Conservation (phyloP, 306 rosid genomes). For the Cicer arietinum region DNA sequence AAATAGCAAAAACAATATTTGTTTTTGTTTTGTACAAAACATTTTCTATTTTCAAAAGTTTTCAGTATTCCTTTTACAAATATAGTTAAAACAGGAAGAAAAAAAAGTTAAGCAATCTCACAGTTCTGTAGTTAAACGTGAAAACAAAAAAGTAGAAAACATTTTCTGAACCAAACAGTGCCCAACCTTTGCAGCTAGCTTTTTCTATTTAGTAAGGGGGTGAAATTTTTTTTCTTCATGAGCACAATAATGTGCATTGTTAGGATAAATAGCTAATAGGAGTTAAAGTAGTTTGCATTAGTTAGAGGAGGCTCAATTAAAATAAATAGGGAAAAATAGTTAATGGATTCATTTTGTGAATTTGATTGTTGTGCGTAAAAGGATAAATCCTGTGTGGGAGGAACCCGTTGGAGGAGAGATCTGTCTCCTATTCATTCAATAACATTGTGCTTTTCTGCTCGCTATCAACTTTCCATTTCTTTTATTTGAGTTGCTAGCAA, state of each 20-base stretch:
- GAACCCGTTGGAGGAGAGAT: neutral
- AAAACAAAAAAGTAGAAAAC: neutral
- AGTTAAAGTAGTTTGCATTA: slow-evolving; percentile 3
- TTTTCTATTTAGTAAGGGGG: slow-evolving; percentile 17
- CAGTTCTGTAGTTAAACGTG: too few relatives aligned
- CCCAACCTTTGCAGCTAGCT: neutral
- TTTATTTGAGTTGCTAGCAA: neutral
- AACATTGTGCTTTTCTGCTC: neutral
- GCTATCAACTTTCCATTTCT: neutral
- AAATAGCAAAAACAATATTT: too few relatives aligned
- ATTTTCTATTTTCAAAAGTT: too few relatives aligned
- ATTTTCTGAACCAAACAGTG: neutral
- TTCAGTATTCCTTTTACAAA: too few relatives aligned
- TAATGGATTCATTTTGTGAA: slow-evolving; percentile 6
- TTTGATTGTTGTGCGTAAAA: neutral
- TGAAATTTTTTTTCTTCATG: neutral
- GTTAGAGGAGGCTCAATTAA: slow-evolving; percentile 15
- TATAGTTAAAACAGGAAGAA: too few relatives aligned
- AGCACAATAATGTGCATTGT: slow-evolving; percentile 1
- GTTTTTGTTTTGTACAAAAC: too few relatives aligned
- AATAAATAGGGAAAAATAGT: slow-evolving; percentile 7
- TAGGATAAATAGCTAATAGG: neutral
- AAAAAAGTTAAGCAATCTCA: too few relatives aligned
- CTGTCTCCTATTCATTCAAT: slow-evolving; percentile 7
- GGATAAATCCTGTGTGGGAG: slow-evolving; percentile 1